Conservation (phyloP, 1,284 basidiomycete genomes). For the Mycena citricolor region DNA sequence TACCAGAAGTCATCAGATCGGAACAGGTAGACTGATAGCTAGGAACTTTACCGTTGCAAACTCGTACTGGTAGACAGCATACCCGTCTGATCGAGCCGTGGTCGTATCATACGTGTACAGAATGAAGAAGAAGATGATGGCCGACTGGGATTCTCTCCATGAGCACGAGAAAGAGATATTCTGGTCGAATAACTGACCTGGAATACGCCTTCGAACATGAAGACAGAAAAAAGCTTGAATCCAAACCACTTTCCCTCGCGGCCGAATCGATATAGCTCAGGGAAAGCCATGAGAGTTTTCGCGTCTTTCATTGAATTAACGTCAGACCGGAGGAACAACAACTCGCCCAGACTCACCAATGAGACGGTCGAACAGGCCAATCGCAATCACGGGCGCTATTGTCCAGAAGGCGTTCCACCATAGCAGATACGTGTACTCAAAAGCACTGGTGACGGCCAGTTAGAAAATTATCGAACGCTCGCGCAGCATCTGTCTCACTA, state of each 20-base stretch:
- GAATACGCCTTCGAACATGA: constrained; percentile 86
- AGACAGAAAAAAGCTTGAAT: constrained; percentile 72
- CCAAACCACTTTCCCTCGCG: constrained; percentile 87
- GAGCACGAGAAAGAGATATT: constrained; percentile 3
- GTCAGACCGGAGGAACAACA: background rate
- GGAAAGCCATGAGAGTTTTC: constrained; percentile 87
- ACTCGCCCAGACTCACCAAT: constrained; percentile 54
- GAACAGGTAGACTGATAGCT: background rate
- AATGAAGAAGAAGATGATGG: constrained; percentile 89
- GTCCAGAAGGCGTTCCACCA: constrained; percentile 99
- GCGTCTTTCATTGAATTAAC: constrained; percentile 52
- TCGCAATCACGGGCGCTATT: constrained; percentile 90
- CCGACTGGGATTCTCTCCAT: constrained; percentile 53
- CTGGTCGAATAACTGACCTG: constrained; percentile 74
- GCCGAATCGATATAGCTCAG: constrained; percentile 87
- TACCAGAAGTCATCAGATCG: constrained; percentile 29
- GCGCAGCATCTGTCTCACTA: constrained; percentile 59
- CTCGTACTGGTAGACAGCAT: constrained; percentile 77
- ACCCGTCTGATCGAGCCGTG: constrained; percentile 81
- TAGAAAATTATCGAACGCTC: no score
- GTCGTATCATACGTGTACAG: constrained; percentile 81
- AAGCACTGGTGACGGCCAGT: constrained; percentile 53
- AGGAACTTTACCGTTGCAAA: constrained; percentile 70
- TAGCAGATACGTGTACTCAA: constrained; percentile 92
- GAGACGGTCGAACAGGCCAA: constrained; percentile 94